Conservation (phyloP, 495 filamentous ascomycete genomes). For the Neurospora sp. region DNA sequence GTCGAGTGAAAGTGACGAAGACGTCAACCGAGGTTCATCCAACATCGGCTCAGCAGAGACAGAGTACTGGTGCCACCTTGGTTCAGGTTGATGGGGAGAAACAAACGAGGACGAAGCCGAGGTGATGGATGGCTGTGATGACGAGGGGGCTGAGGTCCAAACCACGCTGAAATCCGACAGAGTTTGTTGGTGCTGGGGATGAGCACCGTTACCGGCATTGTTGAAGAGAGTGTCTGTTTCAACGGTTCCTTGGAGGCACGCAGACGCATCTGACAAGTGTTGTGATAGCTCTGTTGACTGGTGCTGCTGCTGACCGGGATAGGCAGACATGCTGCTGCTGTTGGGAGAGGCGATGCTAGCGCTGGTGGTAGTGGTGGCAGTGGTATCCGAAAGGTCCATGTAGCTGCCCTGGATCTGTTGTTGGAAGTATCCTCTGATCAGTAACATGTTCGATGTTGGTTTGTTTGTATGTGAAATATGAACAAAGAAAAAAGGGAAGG, state of each 20-base stretch:
- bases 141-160: background rate
- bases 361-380: background rate
- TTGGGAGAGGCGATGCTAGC: background rate
- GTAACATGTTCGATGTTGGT: background rate
- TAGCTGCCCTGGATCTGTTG: background rate
- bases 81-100: background rate
- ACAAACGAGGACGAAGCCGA: background rate
- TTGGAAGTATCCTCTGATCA: background rate
- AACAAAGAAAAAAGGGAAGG: background rate
- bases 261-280: background rate
- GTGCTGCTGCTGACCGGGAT: background rate
- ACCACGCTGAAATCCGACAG: background rate
- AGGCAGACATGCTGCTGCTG: background rate
- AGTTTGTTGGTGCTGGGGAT: background rate
- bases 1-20: background rate
- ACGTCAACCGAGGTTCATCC: background rate
- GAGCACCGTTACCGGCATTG: background rate
- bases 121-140: background rate
- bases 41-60: background rate
- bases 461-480: background rate
- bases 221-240: background rate
- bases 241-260: background rate
- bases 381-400: background rate
- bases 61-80: background rate
- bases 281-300: background rate